Evolutionary conservation across 2,329 filamentous ascomycete genomes (phyloP).

Genomic region (Colletotrichum sp.): DNA sequence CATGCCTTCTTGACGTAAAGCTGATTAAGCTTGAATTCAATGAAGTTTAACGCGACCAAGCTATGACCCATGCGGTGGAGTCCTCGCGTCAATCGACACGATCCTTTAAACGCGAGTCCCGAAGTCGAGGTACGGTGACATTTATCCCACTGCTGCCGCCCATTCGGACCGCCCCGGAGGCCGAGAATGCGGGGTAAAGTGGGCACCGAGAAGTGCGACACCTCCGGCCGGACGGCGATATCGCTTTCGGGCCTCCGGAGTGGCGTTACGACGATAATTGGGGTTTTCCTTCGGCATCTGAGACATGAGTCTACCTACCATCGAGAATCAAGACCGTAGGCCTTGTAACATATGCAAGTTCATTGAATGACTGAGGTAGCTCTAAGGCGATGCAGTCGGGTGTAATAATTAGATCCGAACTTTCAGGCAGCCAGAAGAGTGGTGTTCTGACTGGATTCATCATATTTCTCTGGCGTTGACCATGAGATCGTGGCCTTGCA

Average conservation of each 20-base stretch:
- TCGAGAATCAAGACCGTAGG: too few species aligned
- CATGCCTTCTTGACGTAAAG: background rate
- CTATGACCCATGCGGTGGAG: background rate
- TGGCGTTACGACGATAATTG: background rate
- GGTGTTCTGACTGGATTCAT: too few species aligned
- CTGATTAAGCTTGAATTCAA: background rate
- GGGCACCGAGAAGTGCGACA: background rate
- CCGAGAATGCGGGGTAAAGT: background rate
- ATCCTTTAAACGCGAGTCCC: background rate
- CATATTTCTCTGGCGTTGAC: too few species aligned
- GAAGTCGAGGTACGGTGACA: background rate
- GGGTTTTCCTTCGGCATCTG: background rate
- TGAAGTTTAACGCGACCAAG: background rate
- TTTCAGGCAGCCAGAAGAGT: too few species aligned
- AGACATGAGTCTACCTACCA: too few species aligned
- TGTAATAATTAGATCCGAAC: too few species aligned
- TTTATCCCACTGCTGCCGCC: background rate
- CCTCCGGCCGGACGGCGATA: background rate
- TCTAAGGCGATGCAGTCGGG: too few species aligned
- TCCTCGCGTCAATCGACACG: background rate
- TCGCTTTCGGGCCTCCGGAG: background rate
- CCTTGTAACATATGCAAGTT: too few species aligned
- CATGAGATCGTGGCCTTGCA: too few species aligned
- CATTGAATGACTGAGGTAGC: too few species aligned
- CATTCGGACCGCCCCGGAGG: background rate